Evolutionary conservation across 2,329 filamentous ascomycete species (phyloP), one percentile per base, ranked within the genome.

Genomic region (Aspergillus transmontanensis): DNA sequence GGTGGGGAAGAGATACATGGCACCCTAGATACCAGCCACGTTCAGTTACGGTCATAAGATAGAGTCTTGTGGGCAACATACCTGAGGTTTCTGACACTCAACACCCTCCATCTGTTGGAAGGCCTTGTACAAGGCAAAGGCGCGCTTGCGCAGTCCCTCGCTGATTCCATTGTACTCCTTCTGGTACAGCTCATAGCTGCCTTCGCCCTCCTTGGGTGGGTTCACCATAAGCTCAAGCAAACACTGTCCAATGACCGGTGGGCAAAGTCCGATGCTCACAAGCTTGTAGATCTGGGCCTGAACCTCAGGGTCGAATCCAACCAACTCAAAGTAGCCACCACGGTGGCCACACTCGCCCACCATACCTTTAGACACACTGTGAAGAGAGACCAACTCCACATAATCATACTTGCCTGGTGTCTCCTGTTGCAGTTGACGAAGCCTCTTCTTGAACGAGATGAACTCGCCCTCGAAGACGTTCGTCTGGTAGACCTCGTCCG

Each of bases 1-100:
- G 71, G 92, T 95, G 28, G 95, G 95, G 87, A 98, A 99, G 73
- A 99, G 90, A 83, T 99, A 99, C 95, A 99, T 99, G 76, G 91
- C 90, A 64, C 95, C 95, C 86, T 97, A 68, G 30, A 26, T 39
- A 43, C 23, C 14, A 28, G 16, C n/a, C 26, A 19, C 9, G 48
- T 51, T 51, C 7, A 51, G 48, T 16, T 16, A 45, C 43, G 51
- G 48, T 30, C 21, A 39, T 56, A 32, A 34, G 7, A 39, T 26
- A 14, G 39, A 50, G 12, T 28, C 48, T 59, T 11, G 45, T 23
- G 19, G 50, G 28, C 11, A 51, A 78, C 80, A 63, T 78, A 88
- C 86, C 75, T 87, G 91, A 61, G 95, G 95, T 70, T 88, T 85
- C 72, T 91, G 90, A 81, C 94, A 97, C 77, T 94, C 87, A 63